Base-by-base conservation (phyloP, 2,329 filamentous ascomycete species). In the Fusarium kyushuense region DNA sequence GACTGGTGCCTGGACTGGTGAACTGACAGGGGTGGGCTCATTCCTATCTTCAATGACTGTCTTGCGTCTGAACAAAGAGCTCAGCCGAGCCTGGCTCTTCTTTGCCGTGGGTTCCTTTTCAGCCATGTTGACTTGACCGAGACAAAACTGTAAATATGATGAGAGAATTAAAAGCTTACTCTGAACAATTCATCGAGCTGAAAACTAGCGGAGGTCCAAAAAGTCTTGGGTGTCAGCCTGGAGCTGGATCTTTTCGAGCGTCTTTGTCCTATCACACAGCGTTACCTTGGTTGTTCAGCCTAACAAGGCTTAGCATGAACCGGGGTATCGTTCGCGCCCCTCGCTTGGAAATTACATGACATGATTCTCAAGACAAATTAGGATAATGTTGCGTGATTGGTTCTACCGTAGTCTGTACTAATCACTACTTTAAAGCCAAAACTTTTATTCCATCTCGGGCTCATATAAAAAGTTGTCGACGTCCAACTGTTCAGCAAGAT, bases 401-500 rank as follows among this genome's bases (percentile, higher is more conserved):
- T n/a, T n/a, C n/a, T n/a, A n/a, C n/a, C n/a, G n/a, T n/a, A n/a
- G n/a, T n/a, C n/a, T n/a, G n/a, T n/a, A n/a, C n/a, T n/a, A n/a
- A n/a, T n/a, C n/a, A n/a, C n/a, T n/a, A n/a, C n/a, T n/a, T n/a
- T n/a, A n/a, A n/a, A n/a, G n/a, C n/a, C n/a, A n/a, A n/a, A n/a
- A n/a, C n/a, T n/a, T n/a, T n/a, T n/a, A n/a, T 38, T 21, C 59
- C n/a, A 72, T 54, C 13, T 67, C 61, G 1, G 71, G 57, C 8
- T 70, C 71, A 17, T 72, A 73, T 1, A 73, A 13, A 4, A 73
- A 70, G 3, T 60, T 61, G 45, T 70, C 72, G 1, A 74, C 72
- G 4, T 77, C 75, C 9, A 77, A 45, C 41, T 76, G 70, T 27
- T 77, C 76, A 2, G 76, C 76, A 27, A 77, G 42, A 51, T 78